These are phyloP conservation scores for Combretum micranthum DNA, from an alignment of 345 rosid species.

Conservation along the genomic window DNA sequence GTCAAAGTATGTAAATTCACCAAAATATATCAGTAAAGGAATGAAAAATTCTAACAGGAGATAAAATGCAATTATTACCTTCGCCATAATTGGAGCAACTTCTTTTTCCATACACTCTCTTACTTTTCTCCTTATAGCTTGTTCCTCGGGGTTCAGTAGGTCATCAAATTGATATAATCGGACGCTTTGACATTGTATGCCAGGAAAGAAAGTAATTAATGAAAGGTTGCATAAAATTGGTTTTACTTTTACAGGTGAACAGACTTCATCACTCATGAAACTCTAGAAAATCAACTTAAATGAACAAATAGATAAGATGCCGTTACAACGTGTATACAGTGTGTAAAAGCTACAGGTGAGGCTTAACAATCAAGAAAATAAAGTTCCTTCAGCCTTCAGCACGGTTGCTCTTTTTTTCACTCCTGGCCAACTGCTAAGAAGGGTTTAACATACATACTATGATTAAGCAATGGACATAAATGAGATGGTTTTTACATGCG, in stretches of 20 bases:
- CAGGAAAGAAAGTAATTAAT: constrained; percentile 4
- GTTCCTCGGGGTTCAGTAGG: constrained; percentile 74
- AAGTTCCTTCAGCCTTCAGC: too few relatives aligned
- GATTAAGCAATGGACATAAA: too few relatives aligned
- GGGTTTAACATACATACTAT: too few relatives aligned
- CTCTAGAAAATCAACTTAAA: too few relatives aligned
- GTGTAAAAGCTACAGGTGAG: too few relatives aligned
- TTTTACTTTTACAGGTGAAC: neutral
- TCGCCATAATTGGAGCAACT: constrained; percentile 82
- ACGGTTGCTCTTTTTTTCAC: too few relatives aligned
- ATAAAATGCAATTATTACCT: constrained; percentile 36
- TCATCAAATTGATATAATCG: constrained; percentile 73
- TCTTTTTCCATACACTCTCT: constrained; percentile 85
- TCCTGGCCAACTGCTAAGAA: too few relatives aligned
- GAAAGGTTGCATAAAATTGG: neutral
- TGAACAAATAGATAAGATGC: too few relatives aligned
- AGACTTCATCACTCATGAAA: neutral
- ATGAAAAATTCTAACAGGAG: neutral
- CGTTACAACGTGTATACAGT: too few relatives aligned
- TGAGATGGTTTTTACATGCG: too few relatives aligned
- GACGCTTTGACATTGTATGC: constrained; percentile 43
- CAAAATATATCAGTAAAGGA: constrained; percentile 1
- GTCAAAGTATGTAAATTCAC: neutral
- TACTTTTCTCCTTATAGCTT: constrained; percentile 52
- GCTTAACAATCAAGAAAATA: too few relatives aligned